These are phyloP conservation scores for Lenzites betulinus DNA, from an alignment of 768 basidiomycete genomes.

Conservation along the genomic window DNA sequence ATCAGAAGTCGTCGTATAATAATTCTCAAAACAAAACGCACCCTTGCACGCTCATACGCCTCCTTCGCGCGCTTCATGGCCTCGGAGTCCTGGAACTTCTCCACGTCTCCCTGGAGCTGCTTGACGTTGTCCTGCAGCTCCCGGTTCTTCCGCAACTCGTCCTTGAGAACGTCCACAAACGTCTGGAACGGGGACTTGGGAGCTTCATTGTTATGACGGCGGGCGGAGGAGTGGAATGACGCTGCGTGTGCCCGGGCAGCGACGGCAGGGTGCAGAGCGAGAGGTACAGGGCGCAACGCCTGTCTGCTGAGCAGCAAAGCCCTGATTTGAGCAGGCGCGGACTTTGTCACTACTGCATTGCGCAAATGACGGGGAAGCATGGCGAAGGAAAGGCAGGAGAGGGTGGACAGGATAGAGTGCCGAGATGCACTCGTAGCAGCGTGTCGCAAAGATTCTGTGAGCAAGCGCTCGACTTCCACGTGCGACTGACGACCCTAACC, in stretches of 20 bases:
- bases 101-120: constrained; percentile 96
- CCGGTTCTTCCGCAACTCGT: constrained; percentile 91
- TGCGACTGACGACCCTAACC: constrained; percentile 2
- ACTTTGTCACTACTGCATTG: constrained; percentile 37
- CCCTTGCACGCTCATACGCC: constrained; percentile 92
- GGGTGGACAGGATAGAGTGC: not conserved
- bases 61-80: constrained; percentile 91
- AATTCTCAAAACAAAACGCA: constrained; percentile 41
- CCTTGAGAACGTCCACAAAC: constrained; percentile 91
- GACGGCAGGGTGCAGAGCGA: constrained; percentile 34
- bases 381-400: not conserved
- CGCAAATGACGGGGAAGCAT: constrained; percentile 55
- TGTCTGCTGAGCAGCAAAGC: constrained; percentile 26
- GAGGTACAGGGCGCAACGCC: constrained; percentile 26
- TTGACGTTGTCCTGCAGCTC: constrained; percentile 97
- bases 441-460: constrained; percentile 21
- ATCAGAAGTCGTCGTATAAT: not conserved
- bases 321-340: constrained; percentile 29
- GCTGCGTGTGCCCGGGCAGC: constrained; percentile 14
- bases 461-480: constrained; percentile 2
- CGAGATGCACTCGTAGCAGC: constrained; percentile 10
- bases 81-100: constrained; percentile 95
- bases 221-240: constrained; percentile 66
- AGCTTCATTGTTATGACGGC: constrained; percentile 55
- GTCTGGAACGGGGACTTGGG: constrained; percentile 95